A percentile compares a stretch with the other conserved stretches of the same genome.
phyloP scores from a whole-genome alignment of 345 rosid species.

The Pistacia integerrima region DNA sequence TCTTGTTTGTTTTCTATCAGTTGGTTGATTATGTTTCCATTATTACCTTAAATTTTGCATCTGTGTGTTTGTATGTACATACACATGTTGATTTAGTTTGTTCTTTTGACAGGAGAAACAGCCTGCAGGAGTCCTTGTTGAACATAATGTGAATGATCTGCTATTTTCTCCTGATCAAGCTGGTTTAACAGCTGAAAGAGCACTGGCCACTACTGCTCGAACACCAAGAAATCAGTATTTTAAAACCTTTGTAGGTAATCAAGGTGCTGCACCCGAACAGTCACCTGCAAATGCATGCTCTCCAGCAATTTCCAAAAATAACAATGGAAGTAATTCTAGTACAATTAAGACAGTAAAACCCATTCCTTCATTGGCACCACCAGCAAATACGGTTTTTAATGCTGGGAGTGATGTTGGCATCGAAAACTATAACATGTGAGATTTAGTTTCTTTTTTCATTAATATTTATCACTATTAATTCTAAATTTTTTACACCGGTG shows the following conservation, averaged over 20 bases:
- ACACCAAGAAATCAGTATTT: conserved; percentile 57
- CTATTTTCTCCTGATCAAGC: conserved; percentile 63
- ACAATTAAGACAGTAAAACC: conserved; percentile 32
- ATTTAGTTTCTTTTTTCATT: conserved; percentile 13
- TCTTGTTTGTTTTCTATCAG: neutral
- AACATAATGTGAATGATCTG: conserved; percentile 52
- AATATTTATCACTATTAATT: conserved; percentile 5
- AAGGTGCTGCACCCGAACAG: conserved; percentile 38
- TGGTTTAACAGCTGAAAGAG: conserved; percentile 40
- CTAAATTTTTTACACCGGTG: neutral
- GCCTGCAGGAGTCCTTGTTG: conserved; percentile 57
- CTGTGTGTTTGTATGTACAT: neutral
- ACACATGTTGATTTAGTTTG: neutral
- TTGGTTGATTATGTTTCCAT: neutral
- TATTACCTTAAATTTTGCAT: neutral
- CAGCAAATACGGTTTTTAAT: conserved; percentile 33
- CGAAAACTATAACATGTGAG: conserved; percentile 76
- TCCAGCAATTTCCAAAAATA: conserved; percentile 52
- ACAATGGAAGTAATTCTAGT: conserved; percentile 41
- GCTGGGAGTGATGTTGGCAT: conserved; percentile 39
- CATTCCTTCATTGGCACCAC: conserved; percentile 41
- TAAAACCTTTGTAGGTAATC: conserved; percentile 44
- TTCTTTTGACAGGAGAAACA: conserved; percentile 43
- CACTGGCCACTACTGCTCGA: conserved; percentile 34
- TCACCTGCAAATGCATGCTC: conserved; percentile 57